Percentiles rank a stretch among this genome's conserved stretches.
These are phyloP conservation scores for Chalciporus chontae DNA, from an alignment of 768 basidiomycete species.

Conservation along the genomic window DNA sequence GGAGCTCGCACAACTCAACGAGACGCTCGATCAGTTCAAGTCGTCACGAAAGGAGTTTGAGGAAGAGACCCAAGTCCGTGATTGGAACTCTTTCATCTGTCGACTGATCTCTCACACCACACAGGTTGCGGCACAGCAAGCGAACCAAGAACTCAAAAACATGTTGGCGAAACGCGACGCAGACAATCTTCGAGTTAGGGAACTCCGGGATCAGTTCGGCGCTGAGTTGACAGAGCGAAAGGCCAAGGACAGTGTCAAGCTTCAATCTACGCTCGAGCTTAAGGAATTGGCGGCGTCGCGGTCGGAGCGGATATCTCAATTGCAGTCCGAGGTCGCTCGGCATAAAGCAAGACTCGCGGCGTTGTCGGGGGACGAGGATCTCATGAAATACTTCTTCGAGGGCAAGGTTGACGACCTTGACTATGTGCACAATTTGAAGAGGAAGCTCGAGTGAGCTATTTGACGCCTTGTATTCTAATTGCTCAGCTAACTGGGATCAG, in stretches of 20 bases:
- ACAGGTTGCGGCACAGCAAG: constrained; percentile 43
- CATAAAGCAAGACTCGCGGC: constrained; percentile 79
- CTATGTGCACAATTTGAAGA: constrained; percentile 53
- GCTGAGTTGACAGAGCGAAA: constrained; percentile 69
- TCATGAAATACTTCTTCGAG: constrained; percentile 66
- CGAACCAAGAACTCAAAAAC: constrained; percentile 59
- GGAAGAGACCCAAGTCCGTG: constrained; percentile 42
- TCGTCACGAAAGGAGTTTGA: constrained; percentile 45
- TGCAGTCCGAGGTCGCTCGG: constrained; percentile 71
- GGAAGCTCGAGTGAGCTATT: constrained; percentile 49
- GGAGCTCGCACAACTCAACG: constrained; percentile 40
- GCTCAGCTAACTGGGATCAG: constrained; percentile 32
- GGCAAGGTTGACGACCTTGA: constrained; percentile 49
- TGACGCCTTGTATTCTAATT: background rate
- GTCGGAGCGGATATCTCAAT: constrained; percentile 65
- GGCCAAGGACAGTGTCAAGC: constrained; percentile 56
- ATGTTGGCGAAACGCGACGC: constrained; percentile 61
- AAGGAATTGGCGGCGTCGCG: constrained; percentile 63
- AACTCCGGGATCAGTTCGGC: constrained; percentile 62
- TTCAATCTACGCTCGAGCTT: constrained; percentile 59
- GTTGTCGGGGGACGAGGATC: constrained; percentile 61
- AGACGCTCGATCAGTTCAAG: constrained; percentile 41
- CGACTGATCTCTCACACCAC: constrained; percentile 14
- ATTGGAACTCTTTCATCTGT: constrained; percentile 5
- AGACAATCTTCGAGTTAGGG: constrained; percentile 66